phyloP scores from a whole-genome alignment of 2,329 filamentous ascomycete genomes.

The Claviceps lovelessii region DNA sequence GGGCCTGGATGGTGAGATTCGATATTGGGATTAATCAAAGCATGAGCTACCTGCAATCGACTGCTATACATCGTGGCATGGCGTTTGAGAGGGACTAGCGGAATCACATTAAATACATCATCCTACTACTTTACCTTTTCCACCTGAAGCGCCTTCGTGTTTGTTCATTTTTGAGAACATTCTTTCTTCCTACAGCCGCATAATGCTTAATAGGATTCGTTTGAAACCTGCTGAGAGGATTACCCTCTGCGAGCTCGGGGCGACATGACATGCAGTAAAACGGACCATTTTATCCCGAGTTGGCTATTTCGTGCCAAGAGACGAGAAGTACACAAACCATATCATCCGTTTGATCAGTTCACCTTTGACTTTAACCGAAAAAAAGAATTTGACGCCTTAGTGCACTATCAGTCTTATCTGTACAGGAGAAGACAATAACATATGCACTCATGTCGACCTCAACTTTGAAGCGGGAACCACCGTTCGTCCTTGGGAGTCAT shows the following conservation, averaged over 20 bases:
- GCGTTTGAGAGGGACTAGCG: neutral
- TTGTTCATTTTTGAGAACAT: neutral
- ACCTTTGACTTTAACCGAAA: no score
- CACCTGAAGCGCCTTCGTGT: neutral
- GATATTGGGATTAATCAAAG: slow-evolving; percentile 68
- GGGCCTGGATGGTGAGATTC: slow-evolving; percentile 75
- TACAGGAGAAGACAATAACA: no score
- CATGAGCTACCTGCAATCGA: neutral
- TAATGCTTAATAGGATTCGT: neutral
- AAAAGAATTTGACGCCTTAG: no score
- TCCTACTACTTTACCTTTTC: neutral
- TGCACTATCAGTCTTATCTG: no score
- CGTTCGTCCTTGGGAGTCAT: no score
- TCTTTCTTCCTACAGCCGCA: neutral
- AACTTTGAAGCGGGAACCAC: no score
- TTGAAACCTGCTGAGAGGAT: neutral
- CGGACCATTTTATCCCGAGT: neutral
- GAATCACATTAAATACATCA: neutral
- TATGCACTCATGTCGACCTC: no score
- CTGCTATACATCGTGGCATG: neutral
- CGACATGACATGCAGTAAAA: neutral
- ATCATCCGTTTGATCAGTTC: neutral
- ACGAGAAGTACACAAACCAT: neutral
- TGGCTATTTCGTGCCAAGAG: neutral
- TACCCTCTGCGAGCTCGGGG: neutral